These are phyloP conservation scores for Wickerhamiella lipophila DNA, from an alignment of 805 yeast species.

Conservation along the genomic window DNA sequence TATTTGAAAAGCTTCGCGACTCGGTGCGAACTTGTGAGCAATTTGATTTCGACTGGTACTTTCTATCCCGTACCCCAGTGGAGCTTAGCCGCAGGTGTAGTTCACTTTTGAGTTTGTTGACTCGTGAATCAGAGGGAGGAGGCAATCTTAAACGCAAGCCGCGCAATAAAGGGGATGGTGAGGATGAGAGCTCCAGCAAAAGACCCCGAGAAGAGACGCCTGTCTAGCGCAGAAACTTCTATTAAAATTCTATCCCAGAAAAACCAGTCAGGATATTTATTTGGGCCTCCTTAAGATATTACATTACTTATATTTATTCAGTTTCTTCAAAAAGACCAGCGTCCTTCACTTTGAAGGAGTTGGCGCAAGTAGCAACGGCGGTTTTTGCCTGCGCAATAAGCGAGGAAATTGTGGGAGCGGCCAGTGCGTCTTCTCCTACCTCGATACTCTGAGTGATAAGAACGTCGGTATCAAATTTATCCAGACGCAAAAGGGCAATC, in stretches of 20 bases:
- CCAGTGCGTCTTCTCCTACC: slow-evolving; percentile 4
- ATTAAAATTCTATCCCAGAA: too few relatives aligned
- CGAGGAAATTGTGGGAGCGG: not conserved
- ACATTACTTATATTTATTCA: not conserved
- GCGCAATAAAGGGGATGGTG: slow-evolving; percentile 16
- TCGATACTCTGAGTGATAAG: slow-evolving; percentile 16
- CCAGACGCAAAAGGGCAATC: slow-evolving; percentile 19
- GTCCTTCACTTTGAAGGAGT: slow-evolving; percentile 16
- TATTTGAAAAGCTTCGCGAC: slow-evolving; percentile 63
- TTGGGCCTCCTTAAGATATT: not conserved
- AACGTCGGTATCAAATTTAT: slow-evolving; percentile 19
- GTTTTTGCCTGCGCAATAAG: slow-evolving; percentile 11
- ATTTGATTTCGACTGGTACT: slow-evolving; percentile 76
- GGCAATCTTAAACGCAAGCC: slow-evolving; percentile 24
- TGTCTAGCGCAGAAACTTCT: not conserved
- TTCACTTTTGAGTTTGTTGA: slow-evolving; percentile 61
- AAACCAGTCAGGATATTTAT: too few relatives aligned
- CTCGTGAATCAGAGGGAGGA: slow-evolving; percentile 49
- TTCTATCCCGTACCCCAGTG: slow-evolving; percentile 61
- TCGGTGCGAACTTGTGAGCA: slow-evolving; percentile 57
- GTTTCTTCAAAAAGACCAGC: slow-evolving; percentile 14
- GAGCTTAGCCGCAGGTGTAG: slow-evolving; percentile 77
- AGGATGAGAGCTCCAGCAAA: not conserved
- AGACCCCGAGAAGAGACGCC: not conserved
- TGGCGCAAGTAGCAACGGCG: slow-evolving; percentile 11